These are phyloP conservation scores for Salix suchowensis DNA, from an alignment of 345 rosid species.

Conservation along the genomic window DNA sequence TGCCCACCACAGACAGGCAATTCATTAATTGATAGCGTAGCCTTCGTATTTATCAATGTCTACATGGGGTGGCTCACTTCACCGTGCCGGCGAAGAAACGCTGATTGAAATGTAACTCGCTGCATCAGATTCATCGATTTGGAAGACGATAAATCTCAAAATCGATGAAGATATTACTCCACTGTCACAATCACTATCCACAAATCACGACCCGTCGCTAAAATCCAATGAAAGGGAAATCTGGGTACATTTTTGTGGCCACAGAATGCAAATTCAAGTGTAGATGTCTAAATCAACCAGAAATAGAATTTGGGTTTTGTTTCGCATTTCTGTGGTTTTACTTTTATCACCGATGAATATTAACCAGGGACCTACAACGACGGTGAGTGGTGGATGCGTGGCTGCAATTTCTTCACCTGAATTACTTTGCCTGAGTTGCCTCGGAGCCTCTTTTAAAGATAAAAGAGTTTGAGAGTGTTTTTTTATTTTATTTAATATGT, in stretches of 20 bases:
- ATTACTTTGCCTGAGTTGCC: not conserved
- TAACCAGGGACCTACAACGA: not conserved
- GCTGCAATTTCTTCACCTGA: conserved; percentile 7
- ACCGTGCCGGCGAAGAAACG: not conserved
- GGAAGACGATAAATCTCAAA: not conserved
- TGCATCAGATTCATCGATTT: not conserved
- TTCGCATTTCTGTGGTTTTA: not conserved
- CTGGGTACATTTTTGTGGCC: too few relatives aligned
- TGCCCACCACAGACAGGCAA: too few relatives aligned
- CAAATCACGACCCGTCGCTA: too few relatives aligned
- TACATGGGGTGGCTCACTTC: not conserved
- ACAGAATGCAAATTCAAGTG: too few relatives aligned
- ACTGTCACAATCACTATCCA: not conserved
- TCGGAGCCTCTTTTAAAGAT: too few relatives aligned
- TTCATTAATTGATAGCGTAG: not conserved
- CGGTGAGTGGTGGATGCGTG: not conserved
- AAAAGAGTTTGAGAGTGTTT: too few relatives aligned
- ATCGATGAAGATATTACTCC: not conserved
- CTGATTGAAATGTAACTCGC: not conserved
- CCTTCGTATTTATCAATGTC: not conserved
- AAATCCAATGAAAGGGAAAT: too few relatives aligned
- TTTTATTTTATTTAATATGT: too few relatives aligned
- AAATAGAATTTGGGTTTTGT: not conserved
- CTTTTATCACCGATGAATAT: too few relatives aligned
- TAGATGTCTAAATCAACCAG: not conserved